phyloP scores from a whole-genome alignment of 2,329 filamentous ascomycete species.

The Aspergillus bombycis region DNA sequence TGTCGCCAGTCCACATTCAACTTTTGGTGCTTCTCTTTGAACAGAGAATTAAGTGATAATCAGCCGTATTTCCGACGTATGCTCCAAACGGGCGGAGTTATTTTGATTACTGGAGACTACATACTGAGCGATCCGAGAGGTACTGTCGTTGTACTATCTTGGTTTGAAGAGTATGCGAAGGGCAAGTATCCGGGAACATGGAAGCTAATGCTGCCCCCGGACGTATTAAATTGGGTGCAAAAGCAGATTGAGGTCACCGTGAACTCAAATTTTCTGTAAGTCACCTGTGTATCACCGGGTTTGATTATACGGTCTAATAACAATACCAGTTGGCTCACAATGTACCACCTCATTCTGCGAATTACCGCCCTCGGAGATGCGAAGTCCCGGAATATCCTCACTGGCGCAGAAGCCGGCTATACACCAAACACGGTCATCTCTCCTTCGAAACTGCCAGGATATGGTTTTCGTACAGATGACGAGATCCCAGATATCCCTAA shows the following conservation, averaged over 20 bases:
- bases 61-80: conserved; percentile 37
- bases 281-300: not conserved
- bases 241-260: conserved; percentile 22
- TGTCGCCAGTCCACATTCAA: conserved; percentile 27
- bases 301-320: not conserved
- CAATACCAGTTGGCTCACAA: conserved; percentile 26
- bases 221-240: conserved; percentile 39
- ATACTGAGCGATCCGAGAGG: conserved; percentile 34
- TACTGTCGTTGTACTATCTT: conserved; percentile 38
- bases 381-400: conserved; percentile 19
- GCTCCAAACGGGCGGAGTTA: conserved; percentile 41
- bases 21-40: conserved; percentile 41
- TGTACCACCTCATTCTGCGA: conserved; percentile 33
- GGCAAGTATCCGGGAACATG: conserved; percentile 32
- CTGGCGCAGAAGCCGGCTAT: conserved; percentile 27
- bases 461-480: conserved; percentile 31
- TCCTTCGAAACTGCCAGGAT: conserved; percentile 28
- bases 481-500: conserved; percentile 28
- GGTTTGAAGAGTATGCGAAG: conserved; percentile 33
- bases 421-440: conserved; percentile 34
- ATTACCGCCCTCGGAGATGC: conserved; percentile 8
- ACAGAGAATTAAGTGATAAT: conserved; percentile 22
- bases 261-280: conserved; percentile 25
- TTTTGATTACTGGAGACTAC: conserved; percentile 47
- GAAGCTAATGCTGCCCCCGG: conserved; percentile 45